These are phyloP conservation scores for Penicilliopsis zonata DNA, from an alignment of 495 filamentous ascomycete genomes.

Conservation along the genomic window DNA sequence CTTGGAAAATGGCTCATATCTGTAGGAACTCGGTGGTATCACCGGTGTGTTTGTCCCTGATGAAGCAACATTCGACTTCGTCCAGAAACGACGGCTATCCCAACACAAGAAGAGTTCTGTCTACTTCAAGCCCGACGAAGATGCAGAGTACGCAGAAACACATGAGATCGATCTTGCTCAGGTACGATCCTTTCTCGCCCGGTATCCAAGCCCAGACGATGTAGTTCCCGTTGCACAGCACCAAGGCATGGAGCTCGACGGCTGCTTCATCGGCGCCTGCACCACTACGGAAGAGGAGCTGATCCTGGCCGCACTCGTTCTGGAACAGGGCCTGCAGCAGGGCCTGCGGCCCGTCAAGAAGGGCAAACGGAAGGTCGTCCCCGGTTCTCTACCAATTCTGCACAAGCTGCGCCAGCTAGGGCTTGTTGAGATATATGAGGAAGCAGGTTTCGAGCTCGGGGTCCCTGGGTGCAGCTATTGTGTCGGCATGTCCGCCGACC, in stretches of 20 bases:
- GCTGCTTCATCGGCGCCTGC: conserved; percentile 39
- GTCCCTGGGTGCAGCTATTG: conserved; percentile 36
- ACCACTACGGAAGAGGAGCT: conserved; percentile 37
- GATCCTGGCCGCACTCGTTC: conserved; percentile 25
- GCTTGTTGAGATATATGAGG: conserved; percentile 21
- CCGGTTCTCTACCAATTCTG: conserved; percentile 26
- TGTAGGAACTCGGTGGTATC: conserved; percentile 34
- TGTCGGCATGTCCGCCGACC: conserved; percentile 32
- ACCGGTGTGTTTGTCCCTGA: conserved; percentile 31
- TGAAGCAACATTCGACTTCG: conserved; percentile 16
- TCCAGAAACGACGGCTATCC: conserved; percentile 15
- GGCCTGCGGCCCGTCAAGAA: conserved; percentile 13
- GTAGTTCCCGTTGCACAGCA: conserved; percentile 26
- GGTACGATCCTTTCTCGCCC: conserved; percentile 23
- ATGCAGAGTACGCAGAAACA: conserved; percentile 23
- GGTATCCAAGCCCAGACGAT: conserved; percentile 32
- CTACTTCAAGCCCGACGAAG: conserved; percentile 28
- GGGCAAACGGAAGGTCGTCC: conserved; percentile 27
- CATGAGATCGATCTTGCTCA: conserved; percentile 25
- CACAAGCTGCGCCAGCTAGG: conserved; percentile 19
- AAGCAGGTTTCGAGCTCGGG: conserved; percentile 29
- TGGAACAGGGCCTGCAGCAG: conserved; percentile 21
- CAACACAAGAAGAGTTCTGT: conserved; percentile 15
- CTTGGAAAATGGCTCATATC: neutral
- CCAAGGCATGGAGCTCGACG: conserved; percentile 21